Base-by-base conservation (phyloP, 345 rosid species). In the Rhodomyrtus tomentosa region DNA sequence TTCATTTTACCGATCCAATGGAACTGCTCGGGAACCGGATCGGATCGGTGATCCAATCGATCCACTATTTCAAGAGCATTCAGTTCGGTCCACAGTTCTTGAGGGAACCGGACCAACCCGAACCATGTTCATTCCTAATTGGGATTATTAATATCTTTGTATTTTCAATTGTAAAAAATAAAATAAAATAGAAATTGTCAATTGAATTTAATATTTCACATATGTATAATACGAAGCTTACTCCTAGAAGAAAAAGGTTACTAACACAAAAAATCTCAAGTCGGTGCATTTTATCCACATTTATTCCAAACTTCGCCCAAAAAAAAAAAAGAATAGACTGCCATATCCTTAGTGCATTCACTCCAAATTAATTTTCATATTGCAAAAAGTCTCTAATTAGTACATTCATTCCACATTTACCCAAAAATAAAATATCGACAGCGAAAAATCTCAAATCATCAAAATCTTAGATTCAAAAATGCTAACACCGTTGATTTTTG, bases 271-370 rank as follows among this genome's bases (percentile, higher is more conserved):
- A 62, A 2, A 29, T 62, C 22, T 0, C 10, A 59, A 62, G 1
- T 29, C 8, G 32, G 1, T 62, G 15, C 40, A 15, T 62, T 62
- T 0, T 0, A 0, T 29, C 5, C 7, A 16, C 5, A 15, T 62
- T 15, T 29, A 29, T 1, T 15, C 1, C 11, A 62, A 62, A 15
- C 1, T 15, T 59, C 21, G 6, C 21, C 3, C n/a, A n/a, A n/a
- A 59, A 48, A 48, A 48, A 48, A 48, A 48, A 45, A 45, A 45
- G 5, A 40, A 40, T 5, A 42, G 7, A 10, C 50, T 10, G 12
- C 12, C 50, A 10, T 11, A 1, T 48, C 50, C 12, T 48, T 48
- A 48, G 9, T 9, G 10, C 50, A 48, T 48, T 48, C 10, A 9
- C 3, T 56, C 32, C 36, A 56, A 56, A 55, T 11, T 56, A 56